Conservation (phyloP, 2,329 filamentous ascomycete genomes). For the Neofusicoccum parvum region DNA sequence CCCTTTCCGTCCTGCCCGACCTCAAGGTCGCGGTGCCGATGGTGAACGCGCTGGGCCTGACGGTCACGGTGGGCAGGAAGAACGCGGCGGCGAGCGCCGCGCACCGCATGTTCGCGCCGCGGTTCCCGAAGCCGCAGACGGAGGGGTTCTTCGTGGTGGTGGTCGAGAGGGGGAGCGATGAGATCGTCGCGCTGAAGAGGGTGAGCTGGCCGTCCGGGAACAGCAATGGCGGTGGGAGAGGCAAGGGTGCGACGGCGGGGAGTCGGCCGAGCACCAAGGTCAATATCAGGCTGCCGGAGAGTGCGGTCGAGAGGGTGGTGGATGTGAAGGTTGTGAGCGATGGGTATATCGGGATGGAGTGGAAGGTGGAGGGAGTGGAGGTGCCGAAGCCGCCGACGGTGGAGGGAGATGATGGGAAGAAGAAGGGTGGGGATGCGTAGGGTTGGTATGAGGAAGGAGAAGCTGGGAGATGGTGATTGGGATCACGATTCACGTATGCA, state of each 20-base stretch:
- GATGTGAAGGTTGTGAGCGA: conserved; percentile 83
- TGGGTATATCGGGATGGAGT: conserved; percentile 77
- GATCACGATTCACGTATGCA: neutral
- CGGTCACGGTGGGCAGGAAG: conserved; percentile 64
- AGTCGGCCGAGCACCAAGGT: conserved; percentile 52
- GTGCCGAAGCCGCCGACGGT: conserved; percentile 45
- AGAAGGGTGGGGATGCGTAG: conserved; percentile 19
- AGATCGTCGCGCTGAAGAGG: conserved; percentile 84
- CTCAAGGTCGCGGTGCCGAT: conserved; percentile 64
- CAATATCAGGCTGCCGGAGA: conserved; percentile 62
- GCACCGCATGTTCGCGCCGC: conserved; percentile 79
- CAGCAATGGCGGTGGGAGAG: conserved; percentile 27
- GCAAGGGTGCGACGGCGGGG: conserved; percentile 34
- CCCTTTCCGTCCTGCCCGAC: conserved; percentile 68
- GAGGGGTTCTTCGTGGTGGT: conserved; percentile 91
- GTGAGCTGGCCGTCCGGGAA: conserved; percentile 67
- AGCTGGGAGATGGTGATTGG: neutral
- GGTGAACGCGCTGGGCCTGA: conserved; percentile 64
- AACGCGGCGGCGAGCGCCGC: conserved; percentile 67
- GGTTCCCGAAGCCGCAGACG: conserved; percentile 90
- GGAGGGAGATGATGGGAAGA: conserved; percentile 28
- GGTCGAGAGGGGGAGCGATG: conserved; percentile 66
- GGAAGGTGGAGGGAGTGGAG: conserved; percentile 56
- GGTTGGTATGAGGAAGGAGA: neutral
- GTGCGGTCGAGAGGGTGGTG: conserved; percentile 60